Conservation (phyloP, 2,329 filamentous ascomycete species). For the Arthrocladium fulminans region DNA sequence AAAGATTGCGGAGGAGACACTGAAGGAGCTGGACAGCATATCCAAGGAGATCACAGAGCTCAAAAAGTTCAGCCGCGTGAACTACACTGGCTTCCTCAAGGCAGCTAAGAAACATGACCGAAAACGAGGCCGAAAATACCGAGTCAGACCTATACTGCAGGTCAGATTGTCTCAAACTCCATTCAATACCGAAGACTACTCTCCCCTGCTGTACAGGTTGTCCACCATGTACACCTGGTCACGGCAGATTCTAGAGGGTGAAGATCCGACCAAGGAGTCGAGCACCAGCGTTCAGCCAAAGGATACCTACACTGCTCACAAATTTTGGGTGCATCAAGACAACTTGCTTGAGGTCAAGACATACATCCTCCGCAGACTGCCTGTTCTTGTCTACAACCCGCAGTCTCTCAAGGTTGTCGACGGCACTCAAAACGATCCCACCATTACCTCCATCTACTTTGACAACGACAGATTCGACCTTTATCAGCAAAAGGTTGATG, state of each 20-base stretch:
- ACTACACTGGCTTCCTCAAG: slow-evolving; percentile 96
- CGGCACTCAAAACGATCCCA: slow-evolving; percentile 67
- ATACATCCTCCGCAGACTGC: slow-evolving; percentile 79
- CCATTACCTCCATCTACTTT: slow-evolving; percentile 92
- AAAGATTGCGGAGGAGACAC: slow-evolving; percentile 57
- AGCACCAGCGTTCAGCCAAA: slow-evolving; percentile 33
- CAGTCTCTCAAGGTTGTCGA: slow-evolving; percentile 75
- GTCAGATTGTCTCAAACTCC: slow-evolving; percentile 78
- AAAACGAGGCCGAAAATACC: slow-evolving; percentile 76
- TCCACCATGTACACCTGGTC: slow-evolving; percentile 95
- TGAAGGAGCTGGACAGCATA: slow-evolving; percentile 74
- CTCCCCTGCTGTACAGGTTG: slow-evolving; percentile 75
- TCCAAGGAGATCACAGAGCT: slow-evolving; percentile 86
- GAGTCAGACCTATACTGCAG: slow-evolving; percentile 83
- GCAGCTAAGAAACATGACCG: slow-evolving; percentile 99
- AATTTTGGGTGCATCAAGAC: slow-evolving; percentile 95
- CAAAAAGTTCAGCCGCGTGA: slow-evolving; percentile 90
- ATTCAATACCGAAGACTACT: slow-evolving; percentile 93
- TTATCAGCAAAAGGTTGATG: slow-evolving; percentile 76
- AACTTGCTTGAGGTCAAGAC: slow-evolving; percentile 97
- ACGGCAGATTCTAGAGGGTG: slow-evolving; percentile 67
- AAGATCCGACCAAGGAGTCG: slow-evolving; percentile 36
- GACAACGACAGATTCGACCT: slow-evolving; percentile 79
- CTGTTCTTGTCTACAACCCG: slow-evolving; percentile 86
- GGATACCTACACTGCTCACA: slow-evolving; percentile 74